Evolutionary conservation across 495 filamentous ascomycete genomes (phyloP), one percentile per base, ranked within the genome.

Genomic region (Penicillium nucicola): DNA sequence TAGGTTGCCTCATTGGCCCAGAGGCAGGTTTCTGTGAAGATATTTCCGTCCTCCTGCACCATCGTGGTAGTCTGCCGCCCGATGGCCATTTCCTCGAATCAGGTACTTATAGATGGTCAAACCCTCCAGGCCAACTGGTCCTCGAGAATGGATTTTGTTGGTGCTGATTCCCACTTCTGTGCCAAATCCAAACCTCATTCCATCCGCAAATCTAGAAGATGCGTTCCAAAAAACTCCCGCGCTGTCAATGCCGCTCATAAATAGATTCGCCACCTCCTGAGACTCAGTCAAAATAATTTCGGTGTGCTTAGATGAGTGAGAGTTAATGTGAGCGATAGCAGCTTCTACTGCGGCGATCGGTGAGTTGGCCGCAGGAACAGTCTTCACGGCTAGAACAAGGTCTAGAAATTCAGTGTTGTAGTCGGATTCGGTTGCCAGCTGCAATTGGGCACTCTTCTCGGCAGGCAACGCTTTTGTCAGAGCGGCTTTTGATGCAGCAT

Each of bases 131-230:
- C 93, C 93, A 11, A 98, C 93, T 0, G 93, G 93, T 1, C 93
- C 93, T 32, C 93, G 77, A 7, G 89, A 87, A 61, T 98, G 93
- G 45, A 98, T 96, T 72, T 97, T 98, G 71, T 97, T 98, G 37
- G 93, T 98, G 69, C 89, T 95, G 65, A 98, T 96, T 33, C 93
- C 93, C 2, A 98, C 93, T 68, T 99, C 93, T 0, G 93, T 97
- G 28, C 93, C 93, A 72, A 99, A 97, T 2, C 93, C 93, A 67
- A 90, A 99, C 23, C 93, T 79, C 85, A 95, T 96, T 3, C 93
- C 93, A 62, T 99, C 93, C 4, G 92, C 90, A 69, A 99, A 93
- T 17, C 93, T 79, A 10, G 89, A 93, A 14, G 89, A 95, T 14
- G 91, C 87, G 64, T 99, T 99, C 90, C 91, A 96, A 77, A 91